phyloP scores from a whole-genome alignment of 176 grass and related monocot genomes.

The Bolboschoenus planiculmis region DNA sequence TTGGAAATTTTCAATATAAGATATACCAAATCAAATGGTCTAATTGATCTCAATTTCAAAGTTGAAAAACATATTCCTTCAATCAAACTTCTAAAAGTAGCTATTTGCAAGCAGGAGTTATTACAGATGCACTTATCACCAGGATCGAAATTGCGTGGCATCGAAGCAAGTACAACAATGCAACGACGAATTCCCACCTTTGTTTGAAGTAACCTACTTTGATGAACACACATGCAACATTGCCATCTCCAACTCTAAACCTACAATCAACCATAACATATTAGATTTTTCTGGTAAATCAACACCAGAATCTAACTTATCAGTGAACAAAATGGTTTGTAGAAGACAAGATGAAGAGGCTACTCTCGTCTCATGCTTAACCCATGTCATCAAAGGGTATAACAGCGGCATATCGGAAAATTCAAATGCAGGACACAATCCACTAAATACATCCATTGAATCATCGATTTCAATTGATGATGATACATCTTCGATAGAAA shows the following conservation, averaged over 20 bases:
- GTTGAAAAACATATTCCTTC: background rate
- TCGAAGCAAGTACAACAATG: conserved; percentile 27
- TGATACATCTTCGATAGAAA: background rate
- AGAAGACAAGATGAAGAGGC: conserved; percentile 11
- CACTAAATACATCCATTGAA: background rate
- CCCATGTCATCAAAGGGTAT: background rate
- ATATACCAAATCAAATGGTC: background rate
- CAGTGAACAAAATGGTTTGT: background rate
- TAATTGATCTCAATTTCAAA: background rate
- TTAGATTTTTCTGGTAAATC: conserved; percentile 18
- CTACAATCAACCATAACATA: background rate
- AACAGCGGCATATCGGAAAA: background rate
- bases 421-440: background rate
- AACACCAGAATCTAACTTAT: background rate
- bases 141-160: conserved; percentile 9
- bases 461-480: background rate
- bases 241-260: background rate
- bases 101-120: conserved; percentile 25
- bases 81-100: background rate
- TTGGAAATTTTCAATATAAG: background rate
- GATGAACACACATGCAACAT: conserved; percentile 25
- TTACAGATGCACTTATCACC: conserved; percentile 30
- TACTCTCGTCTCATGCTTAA: conserved; percentile 13
- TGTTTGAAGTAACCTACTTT: conserved; percentile 23
- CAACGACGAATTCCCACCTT: conserved; percentile 6